Conservation (phyloP, 2,329 filamentous ascomycete species). For the Calycina herbarum region DNA sequence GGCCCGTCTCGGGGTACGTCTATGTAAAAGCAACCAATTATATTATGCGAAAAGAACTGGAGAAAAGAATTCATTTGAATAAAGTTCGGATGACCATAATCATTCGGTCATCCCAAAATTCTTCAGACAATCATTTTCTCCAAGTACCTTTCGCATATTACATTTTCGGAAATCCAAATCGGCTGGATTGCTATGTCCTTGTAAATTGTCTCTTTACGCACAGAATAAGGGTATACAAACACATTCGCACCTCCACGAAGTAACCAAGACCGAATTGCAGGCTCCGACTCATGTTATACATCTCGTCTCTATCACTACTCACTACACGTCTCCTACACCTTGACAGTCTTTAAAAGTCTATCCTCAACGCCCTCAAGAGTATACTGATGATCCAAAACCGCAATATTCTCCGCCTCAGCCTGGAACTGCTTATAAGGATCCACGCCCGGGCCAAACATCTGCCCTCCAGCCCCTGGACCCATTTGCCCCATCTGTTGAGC, state of each 20-base stretch:
- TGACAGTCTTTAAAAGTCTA: conserved; percentile 62
- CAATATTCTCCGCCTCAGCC: conserved; percentile 90
- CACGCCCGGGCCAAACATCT: conserved; percentile 88
- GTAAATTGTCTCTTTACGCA: background rate
- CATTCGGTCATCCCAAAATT: background rate
- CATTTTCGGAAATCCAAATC: background rate
- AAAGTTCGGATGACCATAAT: background rate
- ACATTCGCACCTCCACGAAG: background rate
- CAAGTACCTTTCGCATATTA: background rate
- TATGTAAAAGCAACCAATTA: background rate
- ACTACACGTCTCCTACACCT: conserved; percentile 20
- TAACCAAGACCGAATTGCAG: background rate
- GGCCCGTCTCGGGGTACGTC: background rate
- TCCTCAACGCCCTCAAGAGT: conserved; percentile 87
- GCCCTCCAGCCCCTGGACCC: conserved; percentile 59
- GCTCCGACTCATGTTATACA: background rate
- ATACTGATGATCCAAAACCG: conserved; percentile 91
- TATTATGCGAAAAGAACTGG: background rate
- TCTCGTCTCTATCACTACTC: background rate
- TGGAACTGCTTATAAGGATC: conserved; percentile 95
- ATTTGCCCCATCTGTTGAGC: conserved; percentile 78
- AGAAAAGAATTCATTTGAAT: background rate
- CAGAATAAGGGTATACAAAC: background rate
- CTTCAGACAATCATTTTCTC: background rate
- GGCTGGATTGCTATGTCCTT: background rate